A percentile compares a stretch with the other conserved stretches of the same genome.
These are phyloP conservation scores for Carex pumila DNA, from an alignment of 176 grass and related monocot species.

Conservation along the genomic window DNA sequence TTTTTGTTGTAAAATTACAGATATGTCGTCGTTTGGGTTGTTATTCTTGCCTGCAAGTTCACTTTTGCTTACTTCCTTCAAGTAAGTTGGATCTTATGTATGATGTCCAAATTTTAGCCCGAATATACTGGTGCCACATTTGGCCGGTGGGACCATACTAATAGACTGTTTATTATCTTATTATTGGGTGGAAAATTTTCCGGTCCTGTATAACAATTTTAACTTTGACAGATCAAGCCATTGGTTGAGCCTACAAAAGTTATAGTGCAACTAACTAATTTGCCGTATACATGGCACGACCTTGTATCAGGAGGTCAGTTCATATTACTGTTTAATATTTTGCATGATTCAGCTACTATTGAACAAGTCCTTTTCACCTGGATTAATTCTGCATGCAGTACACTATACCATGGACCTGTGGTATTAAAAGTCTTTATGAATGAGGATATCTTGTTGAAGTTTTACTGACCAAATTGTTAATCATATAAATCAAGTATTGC, in stretches of 20 bases:
- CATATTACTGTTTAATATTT: conserved; percentile 20
- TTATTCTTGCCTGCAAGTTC: conserved; percentile 83
- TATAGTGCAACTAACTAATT: conserved; percentile 55
- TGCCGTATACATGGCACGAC: conserved; percentile 87
- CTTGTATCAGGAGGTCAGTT: conserved; percentile 81
- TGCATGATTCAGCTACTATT: neutral
- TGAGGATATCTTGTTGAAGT: neutral
- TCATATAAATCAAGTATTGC: neutral
- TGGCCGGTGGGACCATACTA: neutral
- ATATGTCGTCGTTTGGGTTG: conserved; percentile 85
- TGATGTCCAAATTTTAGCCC: neutral
- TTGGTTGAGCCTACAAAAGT: conserved; percentile 69
- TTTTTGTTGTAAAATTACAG: conserved; percentile 34
- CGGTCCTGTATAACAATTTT: conserved; percentile 2
- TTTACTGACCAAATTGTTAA: neutral
- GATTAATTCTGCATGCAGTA: neutral
- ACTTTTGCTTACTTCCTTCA: conserved; percentile 95
- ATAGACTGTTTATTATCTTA: neutral
- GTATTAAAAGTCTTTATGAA: neutral
- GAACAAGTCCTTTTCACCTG: neutral
- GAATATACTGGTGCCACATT: neutral
- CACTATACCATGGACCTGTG: neutral
- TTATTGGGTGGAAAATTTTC: conserved; percentile 4
- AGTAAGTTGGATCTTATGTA: conserved; percentile 35
- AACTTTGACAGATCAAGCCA: conserved; percentile 62